Percentiles rank a stretch among this genome's conserved stretches.
Conservation (phyloP, 495 filamentous ascomycete genomes). For the Xylaria grammica region DNA sequence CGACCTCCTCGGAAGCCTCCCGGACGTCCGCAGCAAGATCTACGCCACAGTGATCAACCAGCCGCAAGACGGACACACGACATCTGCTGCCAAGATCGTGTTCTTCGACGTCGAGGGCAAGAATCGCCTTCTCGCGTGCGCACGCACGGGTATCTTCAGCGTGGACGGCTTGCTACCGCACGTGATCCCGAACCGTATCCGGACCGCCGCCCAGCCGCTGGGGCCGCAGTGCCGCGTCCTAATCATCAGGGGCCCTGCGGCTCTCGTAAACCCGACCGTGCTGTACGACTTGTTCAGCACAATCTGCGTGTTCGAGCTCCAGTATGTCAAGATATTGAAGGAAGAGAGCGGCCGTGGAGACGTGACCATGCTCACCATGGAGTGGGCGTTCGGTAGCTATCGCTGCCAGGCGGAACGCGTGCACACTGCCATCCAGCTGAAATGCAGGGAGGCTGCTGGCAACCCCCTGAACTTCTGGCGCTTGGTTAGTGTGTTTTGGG, state of each 20-base stretch:
- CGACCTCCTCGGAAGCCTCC: constrained; percentile 31
- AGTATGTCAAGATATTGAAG: constrained; percentile 40
- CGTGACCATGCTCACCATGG: not conserved
- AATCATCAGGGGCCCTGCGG: constrained; percentile 41
- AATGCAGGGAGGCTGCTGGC: no score
- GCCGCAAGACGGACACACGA: constrained; percentile 26
- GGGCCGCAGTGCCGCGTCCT: constrained; percentile 34
- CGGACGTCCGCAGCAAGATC: constrained; percentile 42
- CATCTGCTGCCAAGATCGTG: constrained; percentile 41
- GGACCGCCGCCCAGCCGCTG: constrained; percentile 16
- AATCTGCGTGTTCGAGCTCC: constrained; percentile 49
- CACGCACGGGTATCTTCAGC: constrained; percentile 20
- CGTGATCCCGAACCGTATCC: constrained; percentile 29
- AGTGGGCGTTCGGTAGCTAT: constrained; percentile 48
- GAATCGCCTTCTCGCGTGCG: constrained; percentile 19
- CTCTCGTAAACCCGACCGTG: constrained; percentile 34
- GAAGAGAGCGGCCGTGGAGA: not conserved
- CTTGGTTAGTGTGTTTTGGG: not conserved
- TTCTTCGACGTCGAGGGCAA: constrained; percentile 43
- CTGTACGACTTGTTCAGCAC: constrained; percentile 42
- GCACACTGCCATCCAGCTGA: not conserved
- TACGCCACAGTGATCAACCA: constrained; percentile 44
- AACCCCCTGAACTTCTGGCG: no score
- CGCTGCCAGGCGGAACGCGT: constrained; percentile 45
- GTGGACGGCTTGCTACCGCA: constrained; percentile 26